Evolutionary conservation across 1,284 basidiomycete species (phyloP).

Genomic region (Boletellus sp.): DNA sequence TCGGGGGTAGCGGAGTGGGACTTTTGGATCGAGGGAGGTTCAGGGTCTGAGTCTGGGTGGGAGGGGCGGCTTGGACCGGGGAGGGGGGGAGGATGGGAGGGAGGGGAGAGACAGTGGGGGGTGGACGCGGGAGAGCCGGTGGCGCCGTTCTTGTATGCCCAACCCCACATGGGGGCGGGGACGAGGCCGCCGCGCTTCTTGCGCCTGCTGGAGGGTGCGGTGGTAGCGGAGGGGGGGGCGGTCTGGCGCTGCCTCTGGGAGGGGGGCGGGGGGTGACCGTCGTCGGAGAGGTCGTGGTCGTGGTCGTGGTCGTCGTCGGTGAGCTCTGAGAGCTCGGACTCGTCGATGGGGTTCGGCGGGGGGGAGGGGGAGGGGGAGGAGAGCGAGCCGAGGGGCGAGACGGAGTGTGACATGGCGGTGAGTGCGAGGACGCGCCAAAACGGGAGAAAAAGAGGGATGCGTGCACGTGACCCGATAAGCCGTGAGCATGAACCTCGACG

Average conservation of each 20-base stretch:
- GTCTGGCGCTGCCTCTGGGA: conserved; percentile 12
- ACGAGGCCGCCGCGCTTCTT: conserved; percentile 65
- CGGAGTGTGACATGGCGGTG: conserved; percentile 23
- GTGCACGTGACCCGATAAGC: conserved; percentile 26
- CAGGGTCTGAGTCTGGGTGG: not conserved
- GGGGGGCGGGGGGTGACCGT: conserved; percentile 25
- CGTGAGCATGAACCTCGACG: conserved; percentile 60
- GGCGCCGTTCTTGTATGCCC: conserved; percentile 49
- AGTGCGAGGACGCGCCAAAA: conserved; percentile 14
- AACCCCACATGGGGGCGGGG: conserved; percentile 75
- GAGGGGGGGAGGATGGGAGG: not conserved
- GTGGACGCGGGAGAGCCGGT: conserved; percentile 11
- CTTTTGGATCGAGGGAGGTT: conserved; percentile 8
- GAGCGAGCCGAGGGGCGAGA: conserved; percentile 53
- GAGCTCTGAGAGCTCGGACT: conserved; percentile 76
- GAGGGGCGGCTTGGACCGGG: conserved; percentile 14
- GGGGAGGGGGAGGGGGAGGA: conserved; percentile 48
- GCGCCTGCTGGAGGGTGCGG: conserved; percentile 36
- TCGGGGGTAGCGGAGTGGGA: conserved; percentile 30
- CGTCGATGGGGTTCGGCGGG: conserved; percentile 40
- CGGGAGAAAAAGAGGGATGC: conserved; percentile 12
- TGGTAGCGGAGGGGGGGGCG: not conserved
- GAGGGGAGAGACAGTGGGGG: conserved; percentile 6
- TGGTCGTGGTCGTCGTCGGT: conserved; percentile 77
- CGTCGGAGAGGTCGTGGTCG: conserved; percentile 23